Conservation (phyloP, 768 basidiomycete genomes). For the Leccinum longicurvipes region DNA sequence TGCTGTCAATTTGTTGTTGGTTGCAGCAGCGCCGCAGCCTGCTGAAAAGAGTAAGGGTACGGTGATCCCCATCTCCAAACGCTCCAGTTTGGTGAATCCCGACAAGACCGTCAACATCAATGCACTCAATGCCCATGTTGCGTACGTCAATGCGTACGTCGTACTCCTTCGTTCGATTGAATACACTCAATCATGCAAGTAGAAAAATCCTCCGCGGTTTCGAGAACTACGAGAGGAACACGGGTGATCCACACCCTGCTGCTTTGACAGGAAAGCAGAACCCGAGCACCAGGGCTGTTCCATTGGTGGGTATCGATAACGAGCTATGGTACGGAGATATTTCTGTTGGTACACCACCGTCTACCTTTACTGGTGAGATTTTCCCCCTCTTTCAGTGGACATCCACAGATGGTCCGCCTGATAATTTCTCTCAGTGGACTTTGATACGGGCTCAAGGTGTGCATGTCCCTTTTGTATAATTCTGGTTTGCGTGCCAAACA, state of each 20-base stretch:
- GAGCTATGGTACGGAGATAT: conserved; percentile 12
- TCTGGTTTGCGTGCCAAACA: not conserved
- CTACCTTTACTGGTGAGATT: not conserved
- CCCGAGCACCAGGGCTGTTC: not conserved
- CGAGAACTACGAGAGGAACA: conserved; percentile 1
- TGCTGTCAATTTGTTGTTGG: not conserved
- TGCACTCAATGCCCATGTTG: conserved; percentile 4
- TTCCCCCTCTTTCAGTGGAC: not conserved
- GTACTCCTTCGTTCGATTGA: not conserved
- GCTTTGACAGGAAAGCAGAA: not conserved
- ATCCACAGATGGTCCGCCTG: too few relatives aligned
- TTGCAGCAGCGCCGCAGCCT: conserved; percentile 5
- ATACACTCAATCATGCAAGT: not conserved
- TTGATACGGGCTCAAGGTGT: conserved; percentile 12
- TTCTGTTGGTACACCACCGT: conserved; percentile 2
- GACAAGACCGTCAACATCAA: conserved; percentile 6
- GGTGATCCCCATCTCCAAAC: conserved; percentile 12
- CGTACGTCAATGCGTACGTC: conserved; percentile 8
- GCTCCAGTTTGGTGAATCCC: not conserved
- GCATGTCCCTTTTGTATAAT: not conserved
- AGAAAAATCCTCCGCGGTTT: conserved; percentile 6
- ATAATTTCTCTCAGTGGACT: not conserved
- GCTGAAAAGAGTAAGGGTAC: not conserved
- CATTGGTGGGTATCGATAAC: not conserved
- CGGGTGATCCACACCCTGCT: not conserved